Evolutionary conservation across 2,329 filamentous ascomycete species (phyloP).

Genomic region (Penicillium sp.): DNA sequence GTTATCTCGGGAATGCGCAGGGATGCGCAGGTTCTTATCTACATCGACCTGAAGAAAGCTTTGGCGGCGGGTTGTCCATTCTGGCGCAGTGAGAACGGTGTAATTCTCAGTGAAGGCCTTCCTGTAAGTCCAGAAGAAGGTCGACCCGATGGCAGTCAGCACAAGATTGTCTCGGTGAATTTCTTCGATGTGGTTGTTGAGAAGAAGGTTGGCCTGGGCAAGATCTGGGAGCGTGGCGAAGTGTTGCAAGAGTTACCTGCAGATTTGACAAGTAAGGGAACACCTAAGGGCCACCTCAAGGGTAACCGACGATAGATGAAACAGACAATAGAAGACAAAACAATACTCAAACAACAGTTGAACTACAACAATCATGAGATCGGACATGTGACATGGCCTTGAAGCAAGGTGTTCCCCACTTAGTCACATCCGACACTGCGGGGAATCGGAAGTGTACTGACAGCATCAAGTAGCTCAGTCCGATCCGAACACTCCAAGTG

Average conservation of each 20-base stretch:
- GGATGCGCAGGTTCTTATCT: conserved; percentile 74
- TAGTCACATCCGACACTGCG: conserved; percentile 9
- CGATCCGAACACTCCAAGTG: conserved; percentile 16
- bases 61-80: conserved; percentile 64
- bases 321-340: background rate
- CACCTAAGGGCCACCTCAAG: conserved; percentile 16
- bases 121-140: conserved; percentile 34
- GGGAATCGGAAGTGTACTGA: conserved; percentile 22
- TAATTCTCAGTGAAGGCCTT: conserved; percentile 60
- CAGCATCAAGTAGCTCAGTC: background rate
- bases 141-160: conserved; percentile 46
- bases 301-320: background rate
- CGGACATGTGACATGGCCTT: no score
- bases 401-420: background rate
- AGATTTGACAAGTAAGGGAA: conserved; percentile 40
- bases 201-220: conserved; percentile 67
- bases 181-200: conserved; percentile 74
- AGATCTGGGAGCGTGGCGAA: conserved; percentile 63
- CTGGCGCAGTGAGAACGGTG: conserved; percentile 77
- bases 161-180: conserved; percentile 60
- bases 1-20: conserved; percentile 79
- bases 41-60: conserved; percentile 68
- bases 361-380: background rate
- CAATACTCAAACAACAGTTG: background rate
- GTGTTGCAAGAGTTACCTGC: conserved; percentile 50